Conservation (phyloP, 2,329 filamentous ascomycete species). For the Helotiales sp. region DNA sequence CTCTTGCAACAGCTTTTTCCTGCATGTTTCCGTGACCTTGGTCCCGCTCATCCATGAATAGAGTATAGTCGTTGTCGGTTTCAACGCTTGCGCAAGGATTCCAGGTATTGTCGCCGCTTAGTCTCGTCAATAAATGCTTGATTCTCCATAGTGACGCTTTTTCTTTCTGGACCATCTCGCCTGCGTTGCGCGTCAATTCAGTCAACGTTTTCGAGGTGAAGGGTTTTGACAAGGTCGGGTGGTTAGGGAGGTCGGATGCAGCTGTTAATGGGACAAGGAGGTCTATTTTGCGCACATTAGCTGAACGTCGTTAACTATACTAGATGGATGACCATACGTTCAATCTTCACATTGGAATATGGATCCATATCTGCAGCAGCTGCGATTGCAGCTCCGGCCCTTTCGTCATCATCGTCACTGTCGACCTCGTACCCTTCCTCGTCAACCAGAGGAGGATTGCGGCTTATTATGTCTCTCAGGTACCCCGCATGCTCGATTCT, state of each 20-base stretch:
- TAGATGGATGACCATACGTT: conserved; percentile 59
- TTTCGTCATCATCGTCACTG: conserved; percentile 71
- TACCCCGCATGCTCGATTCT: conserved; percentile 76
- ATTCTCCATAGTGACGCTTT: conserved; percentile 74
- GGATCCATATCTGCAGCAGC: conserved; percentile 73
- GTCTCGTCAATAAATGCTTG: conserved; percentile 72
- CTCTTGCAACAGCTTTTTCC: conserved; percentile 32
- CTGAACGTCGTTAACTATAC: background rate
- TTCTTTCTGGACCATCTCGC: conserved; percentile 75
- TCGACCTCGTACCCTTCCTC: conserved; percentile 80
- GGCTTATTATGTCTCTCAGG: conserved; percentile 72
- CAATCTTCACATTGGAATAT: conserved; percentile 72
- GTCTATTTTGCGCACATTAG: conserved; percentile 54
- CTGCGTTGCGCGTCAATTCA: conserved; percentile 71
- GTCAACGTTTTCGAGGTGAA: conserved; percentile 76
- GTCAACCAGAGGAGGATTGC: conserved; percentile 74
- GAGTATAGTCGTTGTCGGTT: conserved; percentile 58
- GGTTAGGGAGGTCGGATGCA: conserved; percentile 73
- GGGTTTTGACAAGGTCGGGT: conserved; percentile 75
- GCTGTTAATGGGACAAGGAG: conserved; percentile 77
- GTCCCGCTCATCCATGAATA: conserved; percentile 49
- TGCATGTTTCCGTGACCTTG: conserved; percentile 28
- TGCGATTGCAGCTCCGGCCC: conserved; percentile 62
- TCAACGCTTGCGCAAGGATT: conserved; percentile 64
- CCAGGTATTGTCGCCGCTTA: conserved; percentile 77